Conservation (phyloP, 805 yeast species). For the Clavispora carvajalis region DNA sequence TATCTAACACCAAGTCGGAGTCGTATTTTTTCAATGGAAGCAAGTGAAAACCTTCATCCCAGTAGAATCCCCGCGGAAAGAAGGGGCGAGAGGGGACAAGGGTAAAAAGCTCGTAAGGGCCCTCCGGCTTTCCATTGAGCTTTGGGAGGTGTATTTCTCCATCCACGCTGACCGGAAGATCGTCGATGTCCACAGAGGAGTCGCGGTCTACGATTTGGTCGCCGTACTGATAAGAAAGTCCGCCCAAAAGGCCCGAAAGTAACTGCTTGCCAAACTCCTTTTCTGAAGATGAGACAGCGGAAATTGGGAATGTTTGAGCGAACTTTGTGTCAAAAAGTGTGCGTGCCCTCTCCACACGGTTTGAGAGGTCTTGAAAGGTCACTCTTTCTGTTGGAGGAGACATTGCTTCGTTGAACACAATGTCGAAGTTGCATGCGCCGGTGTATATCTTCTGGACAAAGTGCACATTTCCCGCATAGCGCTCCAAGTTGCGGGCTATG, state of each 20-base stretch:
- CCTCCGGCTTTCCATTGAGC: constrained; percentile 57
- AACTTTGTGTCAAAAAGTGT: constrained; percentile 50
- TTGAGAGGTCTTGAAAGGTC: constrained; percentile 29
- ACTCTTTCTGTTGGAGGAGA: constrained; percentile 37
- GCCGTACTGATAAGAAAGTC: constrained; percentile 85
- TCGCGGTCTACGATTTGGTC: constrained; percentile 74
- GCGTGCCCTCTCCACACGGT: constrained; percentile 27
- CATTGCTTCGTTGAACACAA: constrained; percentile 49
- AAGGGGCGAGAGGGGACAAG: constrained; percentile 89
- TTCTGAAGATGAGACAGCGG: constrained; percentile 47
- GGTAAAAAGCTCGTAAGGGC: constrained; percentile 72
- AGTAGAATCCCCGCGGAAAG: constrained; percentile 94
- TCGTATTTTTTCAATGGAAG: constrained; percentile 80
- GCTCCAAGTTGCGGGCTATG: constrained; percentile 52
- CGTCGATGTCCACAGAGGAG: constrained; percentile 63
- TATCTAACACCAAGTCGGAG: constrained; percentile 72
- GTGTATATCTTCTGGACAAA: constrained; percentile 69
- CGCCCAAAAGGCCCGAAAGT: constrained; percentile 81
- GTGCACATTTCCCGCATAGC: constrained; percentile 72
- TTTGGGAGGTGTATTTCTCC: constrained; percentile 20
- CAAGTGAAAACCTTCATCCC: constrained; percentile 98
- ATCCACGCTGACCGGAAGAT: constrained; percentile 44
- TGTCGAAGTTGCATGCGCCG: constrained; percentile 72
- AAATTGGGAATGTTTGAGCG: constrained; percentile 41
- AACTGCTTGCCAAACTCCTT: constrained; percentile 68